Base-by-base conservation (phyloP, 148 eudicot genomes). In the Selenicereus undatus region DNA sequence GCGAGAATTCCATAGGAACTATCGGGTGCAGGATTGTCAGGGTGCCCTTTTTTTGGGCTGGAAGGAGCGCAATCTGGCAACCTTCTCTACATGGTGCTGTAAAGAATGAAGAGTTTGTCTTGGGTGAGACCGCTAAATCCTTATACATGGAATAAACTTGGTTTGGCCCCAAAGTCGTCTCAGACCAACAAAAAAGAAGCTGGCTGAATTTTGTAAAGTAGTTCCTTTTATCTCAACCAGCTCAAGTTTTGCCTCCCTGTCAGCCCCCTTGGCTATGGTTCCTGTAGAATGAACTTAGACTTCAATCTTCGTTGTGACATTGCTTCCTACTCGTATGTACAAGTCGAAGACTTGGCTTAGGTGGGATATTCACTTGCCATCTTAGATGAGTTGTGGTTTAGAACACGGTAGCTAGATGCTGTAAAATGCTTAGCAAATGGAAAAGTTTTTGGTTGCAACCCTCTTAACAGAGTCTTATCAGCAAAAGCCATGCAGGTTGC, bases 51-150 rank as follows among this genome's bases (percentile, higher is more conserved):
- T 80, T 78, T 93, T 96, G 36, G 90, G 93, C 21, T 96, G 99
- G 99, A 96, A 91, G 89, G 71, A 86, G 68, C 88, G 97, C 60
- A 32, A 68, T 26, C 68, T 96, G 83, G 87, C 89, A 54, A 87
- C 98, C 21, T 86, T 82, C 56, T 93, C 97, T 11, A 92, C 91
- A 5, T 96, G 99, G 99, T 88, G 90, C 78, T 93, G 88, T 89
- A 27, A 24, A 80, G 7, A 13, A 27, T 14, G 45, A 75, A 51
- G 36, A 51, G 32, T 48, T 11, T 22, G 76, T n/a, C 0, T 29
- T 7, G 18, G 18, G 77, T 74, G 51, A 45, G 4, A 16, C 27
- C 4, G 12, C 21, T 3, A 5, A 12, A 4, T 24, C 62, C 11
- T 24, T 9, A 24, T 22, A n/a, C 68, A 24, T 24, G 3, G 29